phyloP scores from a whole-genome alignment of 345 rosid species.

The Cardamine occulta region DNA sequence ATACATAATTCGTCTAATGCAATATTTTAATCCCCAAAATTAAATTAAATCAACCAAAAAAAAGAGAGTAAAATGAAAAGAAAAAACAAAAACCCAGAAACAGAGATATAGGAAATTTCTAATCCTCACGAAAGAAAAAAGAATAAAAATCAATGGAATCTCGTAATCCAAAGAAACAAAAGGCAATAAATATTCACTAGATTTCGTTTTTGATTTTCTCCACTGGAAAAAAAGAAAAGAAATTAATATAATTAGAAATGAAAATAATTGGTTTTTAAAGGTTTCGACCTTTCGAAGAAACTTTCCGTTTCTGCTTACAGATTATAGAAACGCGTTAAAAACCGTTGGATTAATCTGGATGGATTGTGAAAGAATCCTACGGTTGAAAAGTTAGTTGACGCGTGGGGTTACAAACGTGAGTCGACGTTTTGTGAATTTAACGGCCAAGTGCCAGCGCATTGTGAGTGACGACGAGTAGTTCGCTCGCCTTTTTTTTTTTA shows the following conservation, averaged over 20 bases:
- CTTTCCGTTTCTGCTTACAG: constrained; percentile 30
- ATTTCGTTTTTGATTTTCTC: constrained; percentile 14
- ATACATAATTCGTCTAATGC: constrained; percentile 22
- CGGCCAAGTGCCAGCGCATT: constrained; percentile 37
- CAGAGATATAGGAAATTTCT: background rate
- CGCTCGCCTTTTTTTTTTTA: background rate
- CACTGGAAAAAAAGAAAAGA: background rate
- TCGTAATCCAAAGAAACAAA: constrained; percentile 15
- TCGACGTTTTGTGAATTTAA: constrained; percentile 28
- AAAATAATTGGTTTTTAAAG: constrained; percentile 5
- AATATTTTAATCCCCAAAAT: constrained; percentile 42
- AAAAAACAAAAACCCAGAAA: constrained; percentile 19
- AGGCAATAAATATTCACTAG: constrained; percentile 24
- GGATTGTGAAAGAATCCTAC: constrained; percentile 11
- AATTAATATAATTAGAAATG: background rate
- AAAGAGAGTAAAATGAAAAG: background rate
- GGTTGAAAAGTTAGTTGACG: constrained; percentile 35
- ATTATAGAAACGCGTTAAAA: constrained; percentile 27
- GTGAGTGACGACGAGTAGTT: constrained; percentile 19
- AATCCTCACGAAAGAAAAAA: background rate
- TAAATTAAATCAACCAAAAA: background rate
- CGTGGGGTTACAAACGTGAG: constrained; percentile 33
- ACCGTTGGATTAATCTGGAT: constrained; percentile 37
- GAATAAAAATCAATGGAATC: constrained; percentile 3
- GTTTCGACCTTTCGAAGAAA: constrained; percentile 20